A percentile compares a stretch with the other conserved stretches of the same genome.
Evolutionary conservation across 164 flowering plant genomes (phyloP).

Genomic region (Pachysandra terminalis): DNA sequence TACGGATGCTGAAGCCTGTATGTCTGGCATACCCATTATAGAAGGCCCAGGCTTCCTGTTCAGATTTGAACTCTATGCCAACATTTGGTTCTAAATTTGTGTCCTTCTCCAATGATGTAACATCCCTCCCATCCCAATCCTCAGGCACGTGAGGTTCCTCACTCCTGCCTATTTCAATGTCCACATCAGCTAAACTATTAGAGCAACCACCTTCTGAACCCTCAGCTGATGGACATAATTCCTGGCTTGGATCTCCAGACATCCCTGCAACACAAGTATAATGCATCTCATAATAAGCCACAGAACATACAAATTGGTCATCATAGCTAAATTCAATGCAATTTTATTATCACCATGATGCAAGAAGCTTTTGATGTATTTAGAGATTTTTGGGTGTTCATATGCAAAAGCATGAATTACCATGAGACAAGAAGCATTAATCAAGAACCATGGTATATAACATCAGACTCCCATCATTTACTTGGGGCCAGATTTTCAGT

Average conservation of each 20-base stretch:
- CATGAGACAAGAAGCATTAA: no score
- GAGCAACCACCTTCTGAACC: conserved; percentile 10
- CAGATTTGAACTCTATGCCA: conserved; percentile 18
- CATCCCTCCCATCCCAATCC: conserved; percentile 13
- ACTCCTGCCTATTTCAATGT: conserved; percentile 1
- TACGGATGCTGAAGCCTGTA: conserved; percentile 22
- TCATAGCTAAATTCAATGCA: background rate
- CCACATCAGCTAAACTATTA: conserved; percentile 8
- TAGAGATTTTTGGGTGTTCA: no score
- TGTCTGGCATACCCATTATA: conserved; percentile 19
- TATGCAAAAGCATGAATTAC: no score
- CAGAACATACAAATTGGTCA: background rate
- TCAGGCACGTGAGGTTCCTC: conserved; percentile 7
- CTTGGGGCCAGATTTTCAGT: no score
- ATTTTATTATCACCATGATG: no score
- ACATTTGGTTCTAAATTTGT: conserved; percentile 18
- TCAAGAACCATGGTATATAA: no score
- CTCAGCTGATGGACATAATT: conserved; percentile 7
- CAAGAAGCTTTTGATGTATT: no score
- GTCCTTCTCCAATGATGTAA: conserved; percentile 7
- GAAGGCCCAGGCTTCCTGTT: conserved; percentile 17
- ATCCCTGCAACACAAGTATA: conserved; percentile 5
- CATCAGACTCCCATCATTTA: no score
- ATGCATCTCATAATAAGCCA: background rate
- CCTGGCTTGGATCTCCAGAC: conserved; percentile 13